Evolutionary conservation across 805 yeast genomes (phyloP).

Genomic region (Kodamaea hsintzibuensis): DNA sequence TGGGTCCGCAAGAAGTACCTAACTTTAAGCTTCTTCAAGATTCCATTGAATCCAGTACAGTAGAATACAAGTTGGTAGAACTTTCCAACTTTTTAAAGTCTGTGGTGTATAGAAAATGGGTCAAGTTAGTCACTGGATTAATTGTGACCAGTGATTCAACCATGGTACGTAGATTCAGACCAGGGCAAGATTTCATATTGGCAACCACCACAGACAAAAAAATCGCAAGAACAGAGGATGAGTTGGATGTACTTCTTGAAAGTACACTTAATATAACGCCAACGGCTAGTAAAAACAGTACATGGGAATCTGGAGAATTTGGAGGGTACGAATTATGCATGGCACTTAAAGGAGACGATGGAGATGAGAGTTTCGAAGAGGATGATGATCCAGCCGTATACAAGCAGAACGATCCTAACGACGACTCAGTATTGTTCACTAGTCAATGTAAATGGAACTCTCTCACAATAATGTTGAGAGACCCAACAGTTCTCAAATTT

Average conservation of each 20-base stretch:
- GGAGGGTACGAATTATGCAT: slow-evolving; percentile 96
- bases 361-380: slow-evolving; percentile 42
- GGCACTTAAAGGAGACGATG: slow-evolving; percentile 55
- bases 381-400: slow-evolving; percentile 87
- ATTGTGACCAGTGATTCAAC: slow-evolving; percentile 65
- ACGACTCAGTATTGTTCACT: slow-evolving; percentile 75
- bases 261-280: slow-evolving; percentile 86
- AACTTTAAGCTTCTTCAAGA: slow-evolving; percentile 41
- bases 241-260: slow-evolving; percentile 57
- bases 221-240: slow-evolving; percentile 36
- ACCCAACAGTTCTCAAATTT: slow-evolving; percentile 83
- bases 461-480: slow-evolving; percentile 75
- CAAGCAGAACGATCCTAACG: slow-evolving; percentile 51
- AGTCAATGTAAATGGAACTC: slow-evolving; percentile 84
- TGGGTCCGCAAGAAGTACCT: slow-evolving; percentile 53
- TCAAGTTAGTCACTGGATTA: slow-evolving; percentile 61
- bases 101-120: slow-evolving; percentile 66
- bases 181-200: slow-evolving; percentile 89
- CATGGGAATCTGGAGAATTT: slow-evolving; percentile 85
- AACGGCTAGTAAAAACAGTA: slow-evolving; percentile 47
- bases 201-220: slow-evolving; percentile 65
- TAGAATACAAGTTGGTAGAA: slow-evolving; percentile 48
- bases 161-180: slow-evolving; percentile 84
- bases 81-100: slow-evolving; percentile 62
- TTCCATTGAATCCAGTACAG: slow-evolving; percentile 13